Percentiles rank a stretch among this genome's conserved stretches.
Conservation (phyloP, 495 filamentous ascomycete species). For the Amniculicola lignicola region DNA sequence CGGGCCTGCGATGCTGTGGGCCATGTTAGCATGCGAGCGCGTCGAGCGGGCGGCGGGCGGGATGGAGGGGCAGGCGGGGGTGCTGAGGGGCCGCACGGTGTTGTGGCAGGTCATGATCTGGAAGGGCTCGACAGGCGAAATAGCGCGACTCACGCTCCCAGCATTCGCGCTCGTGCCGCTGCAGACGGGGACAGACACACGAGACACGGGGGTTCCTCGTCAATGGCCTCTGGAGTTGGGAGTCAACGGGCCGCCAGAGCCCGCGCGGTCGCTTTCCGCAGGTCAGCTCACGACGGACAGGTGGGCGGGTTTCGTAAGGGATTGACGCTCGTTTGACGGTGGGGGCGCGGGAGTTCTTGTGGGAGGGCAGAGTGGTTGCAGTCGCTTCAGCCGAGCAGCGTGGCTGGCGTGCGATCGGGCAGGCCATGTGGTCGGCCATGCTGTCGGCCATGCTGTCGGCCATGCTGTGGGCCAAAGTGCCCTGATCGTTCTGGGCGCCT, state of each 20-base stretch:
- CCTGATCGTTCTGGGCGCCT: constrained; percentile 6
- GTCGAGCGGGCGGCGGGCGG: not conserved
- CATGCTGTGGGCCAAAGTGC: not conserved
- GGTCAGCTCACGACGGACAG: constrained; percentile 6
- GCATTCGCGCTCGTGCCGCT: constrained; percentile 7
- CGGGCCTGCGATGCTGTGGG: constrained; percentile 9
- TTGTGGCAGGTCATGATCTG: constrained; percentile 18
- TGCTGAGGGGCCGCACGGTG: not conserved
- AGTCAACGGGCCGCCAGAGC: not conserved
- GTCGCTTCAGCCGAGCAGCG: constrained; percentile 10
- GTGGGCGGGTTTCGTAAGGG: constrained; percentile 5
- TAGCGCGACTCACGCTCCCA: constrained; percentile 33
- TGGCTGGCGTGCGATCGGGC: too few species aligned
- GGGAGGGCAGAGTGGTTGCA: not conserved
- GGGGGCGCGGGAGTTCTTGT: constrained; percentile 1
- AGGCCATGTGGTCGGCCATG: too few species aligned
- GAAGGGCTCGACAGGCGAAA: constrained; percentile 13
- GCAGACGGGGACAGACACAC: constrained; percentile 1
- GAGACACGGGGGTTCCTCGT: too few species aligned
- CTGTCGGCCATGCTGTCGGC: too few species aligned
- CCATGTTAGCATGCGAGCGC: constrained; percentile 26
- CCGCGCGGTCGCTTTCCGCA: not conserved
- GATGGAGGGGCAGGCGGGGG: not conserved
- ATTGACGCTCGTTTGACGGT: not conserved
- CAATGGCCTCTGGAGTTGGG: not conserved